Percentiles rank a stretch among this genome's conserved stretches.
Evolutionary conservation across 179 eudicot species (phyloP).

Genomic region (Beta corolliflora): DNA sequence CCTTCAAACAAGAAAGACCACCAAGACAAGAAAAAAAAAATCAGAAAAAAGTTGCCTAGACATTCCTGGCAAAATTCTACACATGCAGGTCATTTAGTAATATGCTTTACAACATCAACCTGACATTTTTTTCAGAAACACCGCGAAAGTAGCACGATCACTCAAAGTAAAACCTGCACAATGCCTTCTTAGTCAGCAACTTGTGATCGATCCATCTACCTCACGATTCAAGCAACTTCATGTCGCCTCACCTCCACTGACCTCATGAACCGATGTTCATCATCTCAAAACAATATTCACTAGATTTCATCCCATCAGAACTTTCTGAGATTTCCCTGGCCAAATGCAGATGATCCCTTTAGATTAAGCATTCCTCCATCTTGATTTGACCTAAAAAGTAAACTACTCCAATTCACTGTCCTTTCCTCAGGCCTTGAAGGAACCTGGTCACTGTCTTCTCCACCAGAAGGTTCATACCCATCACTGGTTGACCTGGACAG

Average conservation of each 20-base stretch:
- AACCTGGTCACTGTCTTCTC: constrained; percentile 96
- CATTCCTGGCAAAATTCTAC: constrained; percentile 35
- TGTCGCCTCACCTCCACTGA: constrained; percentile 16
- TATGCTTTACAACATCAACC: constrained; percentile 19
- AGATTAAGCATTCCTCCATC: constrained; percentile 50
- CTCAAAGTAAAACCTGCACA: background rate
- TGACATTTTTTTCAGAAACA: background rate
- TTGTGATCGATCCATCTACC: constrained; percentile 1
- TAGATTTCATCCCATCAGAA: constrained; percentile 25
- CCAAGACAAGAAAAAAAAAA: too few relatives aligned
- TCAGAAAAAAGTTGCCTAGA: constrained; percentile 9
- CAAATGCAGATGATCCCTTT: constrained; percentile 44
- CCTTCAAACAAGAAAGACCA: constrained; percentile 5
- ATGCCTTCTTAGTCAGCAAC: background rate
- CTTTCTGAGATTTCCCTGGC: constrained; percentile 52
- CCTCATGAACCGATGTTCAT: constrained; percentile 3
- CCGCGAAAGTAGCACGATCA: background rate
- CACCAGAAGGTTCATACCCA: constrained; percentile 99
- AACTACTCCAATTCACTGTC: constrained; percentile 66
- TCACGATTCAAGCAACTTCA: constrained; percentile 9
- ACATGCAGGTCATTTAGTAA: constrained; percentile 24
- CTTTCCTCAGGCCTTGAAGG: constrained; percentile 56
- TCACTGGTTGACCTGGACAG: constrained; percentile 88
- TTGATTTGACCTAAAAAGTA: constrained; percentile 53
- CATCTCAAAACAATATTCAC: constrained; percentile 14